Base-by-base conservation (phyloP, 805 yeast species). In the Candida odintsovae region DNA sequence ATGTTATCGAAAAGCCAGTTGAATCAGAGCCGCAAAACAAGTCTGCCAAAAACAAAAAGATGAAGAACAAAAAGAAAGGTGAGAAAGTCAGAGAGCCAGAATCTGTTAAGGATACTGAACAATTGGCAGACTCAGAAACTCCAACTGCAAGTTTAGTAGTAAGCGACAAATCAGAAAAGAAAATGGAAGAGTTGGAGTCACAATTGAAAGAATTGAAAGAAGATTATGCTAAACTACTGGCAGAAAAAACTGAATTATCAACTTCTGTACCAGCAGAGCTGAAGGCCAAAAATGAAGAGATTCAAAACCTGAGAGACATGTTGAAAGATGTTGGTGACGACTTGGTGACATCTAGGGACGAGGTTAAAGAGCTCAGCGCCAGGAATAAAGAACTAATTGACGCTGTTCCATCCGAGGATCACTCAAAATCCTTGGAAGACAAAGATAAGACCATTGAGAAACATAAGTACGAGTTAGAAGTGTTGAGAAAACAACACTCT, bases 261-360 rank as follows among this genome's bases (percentile, higher is more conserved):
- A 13, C 58, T 11, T 45, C 65, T 4, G 50, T 55, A 10, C 43
- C 40, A 1, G 11, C 31, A 3, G 63, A 65, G 8, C 47, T 79
- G n/a, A 65, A 62, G 29, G 40, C 58, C 9, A 80, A 80, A 49
- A 48, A 58, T 12, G 86, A 79, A 45, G 96, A 90, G 57, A 67
- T 89, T 16, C 89, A 80, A 41, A 74, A 71, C 44, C 70, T 86
- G 43, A 77, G 82, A 56, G 97, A 89, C 48, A 86, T 84, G 87
- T 62, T 90, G 45, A 75, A 75, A 51, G 80, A 77, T 47, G 73
- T 90, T 23, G 97, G 97, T 1, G 78, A 86, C 56, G 95, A 88
- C 42, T 69, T 90, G 8, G 95, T 90, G 1, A 75, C 77, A 6
- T 78, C 89, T 0, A 79, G 76, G 52, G 88, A 84, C 40, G 67